phyloP scores from a whole-genome alignment of 768 basidiomycete genomes.

The Tylopilus subfusipes region DNA sequence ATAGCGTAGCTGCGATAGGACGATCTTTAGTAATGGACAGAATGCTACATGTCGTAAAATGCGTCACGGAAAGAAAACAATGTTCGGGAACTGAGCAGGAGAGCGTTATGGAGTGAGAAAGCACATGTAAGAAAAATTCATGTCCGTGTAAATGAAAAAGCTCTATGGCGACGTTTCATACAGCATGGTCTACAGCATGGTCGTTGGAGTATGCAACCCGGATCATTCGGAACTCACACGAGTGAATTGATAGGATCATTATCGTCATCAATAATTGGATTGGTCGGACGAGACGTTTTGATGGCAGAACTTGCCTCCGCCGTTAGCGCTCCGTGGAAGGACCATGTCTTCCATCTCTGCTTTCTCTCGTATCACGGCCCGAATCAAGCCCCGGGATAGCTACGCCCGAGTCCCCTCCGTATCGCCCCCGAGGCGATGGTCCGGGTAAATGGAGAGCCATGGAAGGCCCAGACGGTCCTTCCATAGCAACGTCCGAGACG shows the following conservation, averaged over 20 bases:
- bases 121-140: conserved; percentile 13
- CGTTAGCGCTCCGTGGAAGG: conserved; percentile 27
- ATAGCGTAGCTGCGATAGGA: conserved; percentile 15
- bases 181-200: too few species aligned
- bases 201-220: conserved; percentile 14
- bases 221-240: conserved; percentile 12
- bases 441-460: conserved; percentile 34
- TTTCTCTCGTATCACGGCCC: conserved; percentile 36
- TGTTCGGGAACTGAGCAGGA: conserved; percentile 8
- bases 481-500: conserved; percentile 30
- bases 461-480: conserved; percentile 26
- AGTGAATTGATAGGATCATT: conserved; percentile 8
- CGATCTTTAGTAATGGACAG: conserved; percentile 12
- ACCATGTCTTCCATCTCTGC: conserved; percentile 30
- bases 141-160: conserved; percentile 17
- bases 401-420: conserved; percentile 34
- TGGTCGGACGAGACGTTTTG: not conserved
- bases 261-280: not conserved
- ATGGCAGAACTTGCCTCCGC: not conserved
- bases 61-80: conserved; percentile 10
- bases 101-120: conserved; percentile 8
- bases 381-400: conserved; percentile 21
- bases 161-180: conserved; percentile 1
- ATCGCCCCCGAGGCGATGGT: conserved; percentile 32
- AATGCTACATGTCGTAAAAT: conserved; percentile 25